Conservation (phyloP, 179 eudicot species). For the Beta lomatogona region DNA sequence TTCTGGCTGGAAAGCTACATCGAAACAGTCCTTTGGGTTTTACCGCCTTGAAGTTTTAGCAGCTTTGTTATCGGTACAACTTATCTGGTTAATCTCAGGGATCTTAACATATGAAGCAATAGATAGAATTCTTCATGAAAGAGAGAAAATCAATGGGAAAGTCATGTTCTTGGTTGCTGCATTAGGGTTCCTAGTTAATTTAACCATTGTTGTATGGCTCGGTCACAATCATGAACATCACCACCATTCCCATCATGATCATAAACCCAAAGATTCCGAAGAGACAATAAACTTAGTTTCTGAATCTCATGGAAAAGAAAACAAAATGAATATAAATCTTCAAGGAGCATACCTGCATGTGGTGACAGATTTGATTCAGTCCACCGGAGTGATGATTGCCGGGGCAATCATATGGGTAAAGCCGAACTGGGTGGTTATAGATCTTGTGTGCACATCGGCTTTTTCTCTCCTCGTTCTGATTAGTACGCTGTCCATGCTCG, state of each 20-base stretch:
- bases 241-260: slow-evolving; percentile 27
- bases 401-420: slow-evolving; percentile 53
- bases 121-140: slow-evolving; percentile 36
- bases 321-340: slow-evolving; percentile 43
- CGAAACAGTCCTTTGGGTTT: slow-evolving; percentile 47
- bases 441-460: slow-evolving; percentile 50
- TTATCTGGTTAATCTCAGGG: slow-evolving; percentile 57
- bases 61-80: slow-evolving; percentile 52
- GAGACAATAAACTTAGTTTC: slow-evolving; percentile 38
- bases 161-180: slow-evolving; percentile 55
- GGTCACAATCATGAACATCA: slow-evolving; percentile 35
- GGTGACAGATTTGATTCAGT: slow-evolving; percentile 46
- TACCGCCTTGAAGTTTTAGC: slow-evolving; percentile 52
- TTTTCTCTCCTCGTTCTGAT: slow-evolving; percentile 40
- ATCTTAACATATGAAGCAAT: slow-evolving; percentile 47
- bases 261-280: slow-evolving; percentile 19
- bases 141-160: slow-evolving; percentile 38
- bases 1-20: slow-evolving; percentile 46
- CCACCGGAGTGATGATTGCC: slow-evolving; percentile 56
- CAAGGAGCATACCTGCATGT: slow-evolving; percentile 65
- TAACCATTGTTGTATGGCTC: slow-evolving; percentile 41
- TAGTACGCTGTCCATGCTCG: slow-evolving; percentile 50
- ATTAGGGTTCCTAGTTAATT: slow-evolving; percentile 45
- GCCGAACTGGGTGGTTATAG: slow-evolving; percentile 51
- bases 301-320: slow-evolving; percentile 16